phyloP scores from a whole-genome alignment of 1,284 basidiomycete genomes.

The Malassezia slooffiae region DNA sequence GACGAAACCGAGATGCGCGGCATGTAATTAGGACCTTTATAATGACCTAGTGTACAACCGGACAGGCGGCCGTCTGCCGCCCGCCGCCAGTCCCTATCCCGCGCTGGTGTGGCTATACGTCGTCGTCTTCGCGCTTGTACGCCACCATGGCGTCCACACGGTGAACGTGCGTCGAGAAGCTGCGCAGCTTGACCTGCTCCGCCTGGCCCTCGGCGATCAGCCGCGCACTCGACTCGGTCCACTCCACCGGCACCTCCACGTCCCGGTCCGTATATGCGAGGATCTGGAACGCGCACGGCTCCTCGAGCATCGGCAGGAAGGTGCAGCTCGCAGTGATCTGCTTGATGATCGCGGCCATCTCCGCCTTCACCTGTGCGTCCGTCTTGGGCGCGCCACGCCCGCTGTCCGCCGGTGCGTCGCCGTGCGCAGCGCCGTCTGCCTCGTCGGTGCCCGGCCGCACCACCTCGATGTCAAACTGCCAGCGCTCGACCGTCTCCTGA shows the following conservation, averaged over 20 bases:
- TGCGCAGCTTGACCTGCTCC: conserved; percentile 67
- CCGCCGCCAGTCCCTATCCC: background rate
- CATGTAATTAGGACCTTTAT: too few relatives aligned
- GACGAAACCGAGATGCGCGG: conserved; percentile 5
- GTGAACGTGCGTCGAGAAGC: conserved; percentile 48
- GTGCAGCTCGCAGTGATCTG: conserved; percentile 95
- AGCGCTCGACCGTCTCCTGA: conserved; percentile 79
- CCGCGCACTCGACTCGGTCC: conserved; percentile 88
- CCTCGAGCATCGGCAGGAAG: conserved; percentile 86
- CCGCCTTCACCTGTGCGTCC: conserved; percentile 86
- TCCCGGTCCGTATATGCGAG: conserved; percentile 63
- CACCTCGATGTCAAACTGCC: conserved; percentile 93
- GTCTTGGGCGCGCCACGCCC: conserved; percentile 43
- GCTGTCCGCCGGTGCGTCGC: background rate
- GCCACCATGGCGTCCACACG: conserved; percentile 49
- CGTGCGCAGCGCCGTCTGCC: conserved; percentile 5
- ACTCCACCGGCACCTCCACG: conserved; percentile 74
- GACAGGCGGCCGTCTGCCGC: background rate
- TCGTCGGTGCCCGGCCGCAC: conserved; percentile 43
- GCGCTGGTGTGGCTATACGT: conserved; percentile 17
- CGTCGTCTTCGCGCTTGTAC: conserved; percentile 47
- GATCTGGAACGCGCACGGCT: conserved; percentile 83
- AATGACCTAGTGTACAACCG: conserved; percentile 10
- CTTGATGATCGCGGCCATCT: conserved; percentile 94
- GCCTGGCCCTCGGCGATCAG: conserved; percentile 90